A percentile compares a stretch with the other conserved stretches of the same genome.
phyloP scores from a whole-genome alignment of 495 filamentous ascomycete genomes.

The Friedmanniomyces simplex region DNA sequence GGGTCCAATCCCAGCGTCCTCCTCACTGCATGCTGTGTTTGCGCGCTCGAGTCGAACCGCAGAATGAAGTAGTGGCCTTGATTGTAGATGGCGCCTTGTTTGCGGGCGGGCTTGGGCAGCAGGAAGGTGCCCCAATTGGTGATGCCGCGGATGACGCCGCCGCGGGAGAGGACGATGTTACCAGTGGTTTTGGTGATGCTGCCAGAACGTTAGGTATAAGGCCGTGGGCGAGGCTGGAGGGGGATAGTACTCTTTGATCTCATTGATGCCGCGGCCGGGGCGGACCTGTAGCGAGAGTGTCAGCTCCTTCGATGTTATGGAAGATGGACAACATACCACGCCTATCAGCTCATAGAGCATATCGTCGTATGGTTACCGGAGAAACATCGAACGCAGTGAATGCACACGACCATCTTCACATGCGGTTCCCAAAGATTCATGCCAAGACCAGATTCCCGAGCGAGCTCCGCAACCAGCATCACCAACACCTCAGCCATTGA shows the following conservation, averaged over 20 bases:
- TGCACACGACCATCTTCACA: not conserved
- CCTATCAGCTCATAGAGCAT: conserved; percentile 99
- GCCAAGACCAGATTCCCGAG: not conserved
- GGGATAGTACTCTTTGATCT: conserved; percentile 79
- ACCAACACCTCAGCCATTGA: not conserved
- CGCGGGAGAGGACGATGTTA: conserved; percentile 65
- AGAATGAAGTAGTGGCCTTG: conserved; percentile 94
- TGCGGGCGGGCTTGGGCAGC: conserved; percentile 59
- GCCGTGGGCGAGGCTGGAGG: not conserved
- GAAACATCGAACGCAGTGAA: not conserved
- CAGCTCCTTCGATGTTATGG: not conserved
- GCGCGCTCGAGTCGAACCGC: conserved; percentile 72
- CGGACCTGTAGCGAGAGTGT: conserved; percentile 54
- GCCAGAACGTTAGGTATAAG: conserved; percentile 5
- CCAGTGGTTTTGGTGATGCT: conserved; percentile 87
- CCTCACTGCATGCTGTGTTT: conserved; percentile 60
- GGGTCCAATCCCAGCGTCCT: conserved; percentile 78
- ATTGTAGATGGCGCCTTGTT: conserved; percentile 68
- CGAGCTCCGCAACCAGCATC: not conserved
- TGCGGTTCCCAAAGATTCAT: not conserved
- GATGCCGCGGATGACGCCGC: conserved; percentile 84
- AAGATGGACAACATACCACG: conserved; percentile 52
- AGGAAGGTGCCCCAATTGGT: conserved; percentile 90
- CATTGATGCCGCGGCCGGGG: conserved; percentile 61
- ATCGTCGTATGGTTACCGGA: conserved; percentile 26